Evolutionary conservation across 2,329 filamentous ascomycete genomes (phyloP).

Genomic region (Aspergillus thermomutatus): DNA sequence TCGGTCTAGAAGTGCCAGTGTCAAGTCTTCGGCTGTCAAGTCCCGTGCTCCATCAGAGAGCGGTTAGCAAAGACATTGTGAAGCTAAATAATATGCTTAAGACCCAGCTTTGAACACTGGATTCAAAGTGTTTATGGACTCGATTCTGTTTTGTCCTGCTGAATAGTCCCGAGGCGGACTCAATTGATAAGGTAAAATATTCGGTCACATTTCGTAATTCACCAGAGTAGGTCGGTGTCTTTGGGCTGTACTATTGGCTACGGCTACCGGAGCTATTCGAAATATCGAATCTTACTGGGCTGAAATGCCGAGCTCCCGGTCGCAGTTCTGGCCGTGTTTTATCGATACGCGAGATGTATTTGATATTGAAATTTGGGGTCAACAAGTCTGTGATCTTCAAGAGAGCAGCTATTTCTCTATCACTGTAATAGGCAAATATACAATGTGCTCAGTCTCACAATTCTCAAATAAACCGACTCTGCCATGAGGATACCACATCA

Average conservation of each 20-base stretch:
- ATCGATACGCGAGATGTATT: background rate
- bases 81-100: background rate
- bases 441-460: background rate
- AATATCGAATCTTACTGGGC: background rate
- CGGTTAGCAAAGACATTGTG: background rate
- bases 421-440: too few species aligned
- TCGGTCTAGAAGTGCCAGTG: constrained; percentile 2
- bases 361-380: background rate
- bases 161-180: background rate
- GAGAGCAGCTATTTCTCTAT: background rate
- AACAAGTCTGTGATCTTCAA: background rate
- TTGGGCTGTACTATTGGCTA: background rate
- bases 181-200: background rate
- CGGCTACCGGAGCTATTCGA: background rate
- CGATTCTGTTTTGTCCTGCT: background rate
- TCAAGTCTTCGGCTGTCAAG: background rate
- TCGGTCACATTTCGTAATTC: background rate
- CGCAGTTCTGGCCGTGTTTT: constrained; percentile 3
- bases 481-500: background rate
- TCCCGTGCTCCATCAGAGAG: background rate
- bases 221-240: background rate
- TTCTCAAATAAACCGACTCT: background rate
- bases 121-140: background rate
- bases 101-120: background rate
- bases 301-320: background rate